These are phyloP conservation scores for Juglanconis oblonga DNA, from an alignment of 2,329 filamentous ascomycete genomes.

Conservation along the genomic window DNA sequence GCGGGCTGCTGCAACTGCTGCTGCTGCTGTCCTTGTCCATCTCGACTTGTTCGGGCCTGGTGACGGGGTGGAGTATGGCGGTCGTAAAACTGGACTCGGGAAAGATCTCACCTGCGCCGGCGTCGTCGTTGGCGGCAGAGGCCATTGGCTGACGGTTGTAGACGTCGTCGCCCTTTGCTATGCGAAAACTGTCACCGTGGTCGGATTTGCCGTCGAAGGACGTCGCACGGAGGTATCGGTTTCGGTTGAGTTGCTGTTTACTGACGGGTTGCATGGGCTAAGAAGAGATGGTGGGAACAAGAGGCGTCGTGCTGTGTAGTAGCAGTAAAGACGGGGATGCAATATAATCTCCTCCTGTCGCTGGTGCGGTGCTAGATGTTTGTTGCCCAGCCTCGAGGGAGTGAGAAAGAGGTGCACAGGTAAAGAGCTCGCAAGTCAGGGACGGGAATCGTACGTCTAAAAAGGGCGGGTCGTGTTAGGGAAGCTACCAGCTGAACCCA, in stretches of 20 bases:
- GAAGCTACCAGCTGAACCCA: too few relatives aligned
- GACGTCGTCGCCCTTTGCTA: neutral
- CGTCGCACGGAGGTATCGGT: constrained; percentile 1
- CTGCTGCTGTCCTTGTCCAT: constrained; percentile 7
- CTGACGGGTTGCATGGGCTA: neutral
- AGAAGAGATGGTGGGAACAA: neutral
- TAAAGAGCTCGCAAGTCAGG: too few relatives aligned
- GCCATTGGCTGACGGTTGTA: neutral
- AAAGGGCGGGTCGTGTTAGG: too few relatives aligned
- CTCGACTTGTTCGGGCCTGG: neutral
- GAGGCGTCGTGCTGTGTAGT: neutral
- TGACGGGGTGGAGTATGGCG: neutral
- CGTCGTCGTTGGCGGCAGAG: neutral
- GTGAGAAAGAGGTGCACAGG: too few relatives aligned
- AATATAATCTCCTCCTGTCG: too few relatives aligned
- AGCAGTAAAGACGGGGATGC: too few relatives aligned
- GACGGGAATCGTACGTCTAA: too few relatives aligned
- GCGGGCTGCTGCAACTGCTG: constrained; percentile 12
- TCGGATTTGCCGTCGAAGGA: constrained; percentile 6
- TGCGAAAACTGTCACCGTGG: constrained; percentile 2
- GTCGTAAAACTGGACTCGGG: neutral
- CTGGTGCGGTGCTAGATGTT: too few relatives aligned
- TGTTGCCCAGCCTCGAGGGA: too few relatives aligned
- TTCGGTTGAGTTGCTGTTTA: neutral
- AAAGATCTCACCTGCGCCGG: constrained; percentile 14